Percentiles rank a stretch among this genome's conserved stretches.
Evolutionary conservation across 2,329 filamentous ascomycete genomes (phyloP).

Genomic region (Coniochaeta hoffmannii): DNA sequence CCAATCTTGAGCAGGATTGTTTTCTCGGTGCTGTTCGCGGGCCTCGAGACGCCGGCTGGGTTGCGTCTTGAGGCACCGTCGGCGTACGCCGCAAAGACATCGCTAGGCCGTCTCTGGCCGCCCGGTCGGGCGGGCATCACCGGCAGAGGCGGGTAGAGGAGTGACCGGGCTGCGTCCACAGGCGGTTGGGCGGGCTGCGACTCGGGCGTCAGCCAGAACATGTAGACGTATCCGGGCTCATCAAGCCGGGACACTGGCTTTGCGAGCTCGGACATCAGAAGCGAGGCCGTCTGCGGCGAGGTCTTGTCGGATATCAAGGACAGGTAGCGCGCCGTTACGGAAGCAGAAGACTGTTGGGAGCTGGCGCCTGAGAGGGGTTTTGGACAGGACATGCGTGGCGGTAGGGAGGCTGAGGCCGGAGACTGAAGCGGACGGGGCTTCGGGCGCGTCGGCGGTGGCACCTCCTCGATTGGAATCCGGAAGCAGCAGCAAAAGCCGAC

Average conservation of each 20-base stretch:
- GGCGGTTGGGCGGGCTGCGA: conserved; percentile 46
- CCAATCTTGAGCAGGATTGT: conserved; percentile 65
- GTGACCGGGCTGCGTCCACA: conserved; percentile 49
- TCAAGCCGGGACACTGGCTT: conserved; percentile 67
- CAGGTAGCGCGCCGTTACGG: conserved; percentile 40
- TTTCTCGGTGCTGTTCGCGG: conserved; percentile 29
- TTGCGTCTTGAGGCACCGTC: conserved; percentile 14
- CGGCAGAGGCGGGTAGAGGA: conserved; percentile 43
- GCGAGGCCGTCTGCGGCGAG: conserved; percentile 60
- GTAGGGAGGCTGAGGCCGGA: conserved; percentile 5
- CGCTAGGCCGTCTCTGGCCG: conserved; percentile 41
- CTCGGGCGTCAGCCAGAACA: conserved; percentile 87
- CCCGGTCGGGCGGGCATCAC: conserved; percentile 24
- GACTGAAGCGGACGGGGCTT: conserved; percentile 38
- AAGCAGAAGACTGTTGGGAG: conserved; percentile 14
- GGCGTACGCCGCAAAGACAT: conserved; percentile 46
- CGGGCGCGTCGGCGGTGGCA: conserved; percentile 32
- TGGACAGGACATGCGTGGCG: not conserved
- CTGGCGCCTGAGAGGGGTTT: not conserved
- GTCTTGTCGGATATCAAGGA: conserved; percentile 63
- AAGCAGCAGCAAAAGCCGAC: conserved; percentile 46
- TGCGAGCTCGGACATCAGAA: conserved; percentile 68
- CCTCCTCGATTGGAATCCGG: conserved; percentile 37
- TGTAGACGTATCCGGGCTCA: conserved; percentile 92
- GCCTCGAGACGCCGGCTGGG: conserved; percentile 16